phyloP scores from a whole-genome alignment of 2,329 filamentous ascomycete species.

The Aspergillus novoparasiticus region DNA sequence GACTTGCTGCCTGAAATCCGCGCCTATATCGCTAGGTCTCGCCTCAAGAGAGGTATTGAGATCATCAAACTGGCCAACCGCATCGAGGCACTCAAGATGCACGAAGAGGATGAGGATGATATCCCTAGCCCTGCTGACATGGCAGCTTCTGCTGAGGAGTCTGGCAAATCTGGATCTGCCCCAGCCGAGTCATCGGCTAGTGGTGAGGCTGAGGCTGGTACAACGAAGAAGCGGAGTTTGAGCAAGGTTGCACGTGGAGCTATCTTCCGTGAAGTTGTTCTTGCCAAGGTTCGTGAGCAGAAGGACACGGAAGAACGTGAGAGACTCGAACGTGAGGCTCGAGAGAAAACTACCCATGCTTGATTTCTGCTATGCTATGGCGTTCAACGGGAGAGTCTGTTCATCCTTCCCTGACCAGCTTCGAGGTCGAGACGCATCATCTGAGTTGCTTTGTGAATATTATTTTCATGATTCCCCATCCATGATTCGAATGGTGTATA shows the following conservation, averaged over 20 bases:
- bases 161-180: slow-evolving; percentile 19
- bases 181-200: slow-evolving; percentile 24
- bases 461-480: slow-evolving; percentile 36
- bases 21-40: slow-evolving; percentile 87
- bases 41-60: slow-evolving; percentile 90
- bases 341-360: slow-evolving; percentile 39
- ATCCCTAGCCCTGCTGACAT: slow-evolving; percentile 61
- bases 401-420: not conserved
- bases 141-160: slow-evolving; percentile 55
- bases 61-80: slow-evolving; percentile 94
- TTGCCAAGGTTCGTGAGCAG: slow-evolving; percentile 90
- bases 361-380: slow-evolving; percentile 11
- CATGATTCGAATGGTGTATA: slow-evolving; percentile 14
- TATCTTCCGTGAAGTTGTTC: slow-evolving; percentile 91
- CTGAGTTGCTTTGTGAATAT: slow-evolving; percentile 30
- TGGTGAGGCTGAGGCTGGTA: slow-evolving; percentile 24
- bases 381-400: slow-evolving; percentile 6
- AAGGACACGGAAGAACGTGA: slow-evolving; percentile 81
- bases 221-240: slow-evolving; percentile 55
- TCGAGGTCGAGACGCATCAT: slow-evolving; percentile 11
- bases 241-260: slow-evolving; percentile 64
- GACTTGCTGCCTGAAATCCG: slow-evolving; percentile 97
- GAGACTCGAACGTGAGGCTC: slow-evolving; percentile 63
- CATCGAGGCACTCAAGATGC: slow-evolving; percentile 90
- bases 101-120: slow-evolving; percentile 80